A percentile compares a stretch with the other conserved stretches of the same genome.
Conservation (phyloP, 108 stramenopile species). For the Licmophora abbreviata region DNA sequence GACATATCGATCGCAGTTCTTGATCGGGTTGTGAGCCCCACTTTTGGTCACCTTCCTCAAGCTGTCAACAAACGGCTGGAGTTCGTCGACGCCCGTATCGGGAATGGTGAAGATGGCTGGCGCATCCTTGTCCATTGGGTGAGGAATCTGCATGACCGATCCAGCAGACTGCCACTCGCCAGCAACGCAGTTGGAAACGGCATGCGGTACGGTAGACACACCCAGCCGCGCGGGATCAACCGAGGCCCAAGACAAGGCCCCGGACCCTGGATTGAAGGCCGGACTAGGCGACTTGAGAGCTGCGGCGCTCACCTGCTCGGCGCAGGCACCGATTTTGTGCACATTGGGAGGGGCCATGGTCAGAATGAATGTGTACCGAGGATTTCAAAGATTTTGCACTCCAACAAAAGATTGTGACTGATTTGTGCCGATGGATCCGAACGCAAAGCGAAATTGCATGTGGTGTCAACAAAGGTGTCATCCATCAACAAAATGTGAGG, state of each 20-base stretch:
- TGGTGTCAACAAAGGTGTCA: too few relatives aligned
- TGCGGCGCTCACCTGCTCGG: too few relatives aligned
- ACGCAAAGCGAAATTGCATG: too few relatives aligned
- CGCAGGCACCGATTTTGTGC: too few relatives aligned
- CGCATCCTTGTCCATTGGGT: constrained; percentile 57
- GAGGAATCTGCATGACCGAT: constrained; percentile 46
- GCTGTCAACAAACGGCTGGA: constrained; percentile 71
- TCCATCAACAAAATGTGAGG: too few relatives aligned
- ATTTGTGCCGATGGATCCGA: too few relatives aligned
- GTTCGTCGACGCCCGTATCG: constrained; percentile 59
- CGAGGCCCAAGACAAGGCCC: constrained; percentile 74
- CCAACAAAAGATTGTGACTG: too few relatives aligned
- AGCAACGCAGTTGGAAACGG: constrained; percentile 57
- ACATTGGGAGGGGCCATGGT: too few relatives aligned
- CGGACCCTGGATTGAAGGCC: too few relatives aligned
- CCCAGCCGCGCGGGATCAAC: constrained; percentile 71
- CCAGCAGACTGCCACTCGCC: constrained; percentile 42
- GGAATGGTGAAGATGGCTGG: constrained; percentile 65
- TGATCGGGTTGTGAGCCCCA: constrained; percentile 80
- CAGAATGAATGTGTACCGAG: too few relatives aligned
- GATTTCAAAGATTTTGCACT: too few relatives aligned
- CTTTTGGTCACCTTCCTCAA: constrained; percentile 66
- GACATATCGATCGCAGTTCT: constrained; percentile 86
- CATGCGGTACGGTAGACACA: constrained; percentile 31
- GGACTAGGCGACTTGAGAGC: too few relatives aligned